Base-by-base conservation (phyloP, 2,329 filamentous ascomycete species). In the Huntiella omanensis region DNA sequence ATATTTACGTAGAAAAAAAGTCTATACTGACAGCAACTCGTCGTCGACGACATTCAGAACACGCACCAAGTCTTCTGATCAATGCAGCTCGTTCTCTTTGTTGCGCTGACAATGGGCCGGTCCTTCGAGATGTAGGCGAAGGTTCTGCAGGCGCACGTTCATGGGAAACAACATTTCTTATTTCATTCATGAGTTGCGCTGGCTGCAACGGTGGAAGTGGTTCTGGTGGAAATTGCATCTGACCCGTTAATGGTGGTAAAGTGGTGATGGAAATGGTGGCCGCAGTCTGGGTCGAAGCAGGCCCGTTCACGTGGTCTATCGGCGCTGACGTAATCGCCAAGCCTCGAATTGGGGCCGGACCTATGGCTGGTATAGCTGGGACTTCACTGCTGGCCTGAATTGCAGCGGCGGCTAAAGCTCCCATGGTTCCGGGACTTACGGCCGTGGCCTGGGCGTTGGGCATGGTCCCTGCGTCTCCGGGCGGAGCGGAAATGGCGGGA, bases 21-120 rank as follows among this genome's bases (percentile, higher is more conserved):
- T 43, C 3, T 35, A 16, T 38, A 68, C 70, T 70, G 64, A 75
- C 71, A 57, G 71, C 71, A 58, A 75, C 71, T 56, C 71, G 64
- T 52, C 71, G 63, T 48, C 69, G 64, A 38, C 70, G 65, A 52
- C 72, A 76, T 53, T 74, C 70, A 33, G 57, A 54, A 54, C 72
- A 76, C 41, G 72, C 72, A 48, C 72, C 71, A 45, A 75, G 60
- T 57, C 75, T 75, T 54, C 72, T 62, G 51, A 76, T 75, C 48
- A 76, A 57, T 40, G 71, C 71, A 40, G 72, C 72, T 56, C 70
- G 70, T 53, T 75, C 70, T 56, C 72, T 66, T 54, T 74, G 73
- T 51, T 70, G 64, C 46, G 71, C 66, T 32, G 71, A 73, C 51
- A 76, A 61, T 51, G 72, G 72, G 37, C 72, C 72, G 51, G 71